Evolutionary conservation across 768 basidiomycete species (phyloP), one percentile per base, ranked within the genome.

Genomic region (Crepidotus variabilis): DNA sequence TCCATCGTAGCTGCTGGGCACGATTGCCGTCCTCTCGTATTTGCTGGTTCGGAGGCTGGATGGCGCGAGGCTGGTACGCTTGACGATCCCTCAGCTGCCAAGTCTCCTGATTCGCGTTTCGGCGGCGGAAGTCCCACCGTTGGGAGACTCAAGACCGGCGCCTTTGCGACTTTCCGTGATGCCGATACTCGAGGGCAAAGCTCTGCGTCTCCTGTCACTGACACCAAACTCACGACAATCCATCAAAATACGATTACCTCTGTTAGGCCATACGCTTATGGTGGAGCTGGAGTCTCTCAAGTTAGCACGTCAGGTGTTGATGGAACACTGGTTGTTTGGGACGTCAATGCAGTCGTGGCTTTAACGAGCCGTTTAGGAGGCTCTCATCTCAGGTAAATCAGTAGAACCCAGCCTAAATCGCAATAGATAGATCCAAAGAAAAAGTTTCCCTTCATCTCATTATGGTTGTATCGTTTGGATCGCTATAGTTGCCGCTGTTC

Each of bases 171-270:
- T 46, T 99, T 99, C 83, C 83, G 87, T 34, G 85, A 91, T 59
- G 97, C 97, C 16, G 97, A 98, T 67, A 84, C 81, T 53, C 86
- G 94, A 50, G 93, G 82, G 18, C 79, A 81, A 58, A 72, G 72
- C 33, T 63, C 62, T 47, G 55, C 69, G 28, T 71, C 71, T 8
- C 56, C 65, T 20, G 66, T 62, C 7, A 60, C 67, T 8, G 86
- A 89, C 65, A 91, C 90, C 2, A 92, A 95, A 67, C 73, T 96
- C 51, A 74, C 82, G 65, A 98, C 97, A 13, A 81, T 97, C 50
- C 97, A 98, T 68, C 97, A 98, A 80, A 99, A 99, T 76, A 97
- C 95, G 35, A 97, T 99, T 72, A 98, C 94, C n/a, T 87, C 80
- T 62, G 79, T 98, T 39, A 76, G 94, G 55, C 75, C 90, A 23